Conservation (phyloP, 768 basidiomycete genomes). For the Pisolithus microcarpus region DNA sequence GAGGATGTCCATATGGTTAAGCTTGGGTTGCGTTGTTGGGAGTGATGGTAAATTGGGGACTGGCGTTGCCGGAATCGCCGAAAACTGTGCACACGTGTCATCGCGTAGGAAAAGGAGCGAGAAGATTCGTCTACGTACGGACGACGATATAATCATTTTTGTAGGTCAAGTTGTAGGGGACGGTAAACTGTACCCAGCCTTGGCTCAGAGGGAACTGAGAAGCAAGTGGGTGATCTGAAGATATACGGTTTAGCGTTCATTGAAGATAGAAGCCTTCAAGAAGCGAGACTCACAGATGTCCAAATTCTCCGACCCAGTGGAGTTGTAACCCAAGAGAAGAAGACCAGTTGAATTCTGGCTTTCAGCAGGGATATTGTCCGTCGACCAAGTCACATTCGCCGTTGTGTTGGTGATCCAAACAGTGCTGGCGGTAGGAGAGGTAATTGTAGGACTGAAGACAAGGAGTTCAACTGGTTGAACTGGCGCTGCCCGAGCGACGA, state of each 20-base stretch:
- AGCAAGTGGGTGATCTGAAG: constrained; percentile 52
- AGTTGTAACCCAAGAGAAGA: constrained; percentile 39
- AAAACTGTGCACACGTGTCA: constrained; percentile 36
- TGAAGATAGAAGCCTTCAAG: too few species aligned
- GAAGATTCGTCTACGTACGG: constrained; percentile 36
- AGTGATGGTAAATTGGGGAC: constrained; percentile 51
- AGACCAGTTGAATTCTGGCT: constrained; percentile 30
- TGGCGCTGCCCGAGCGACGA: constrained; percentile 24
- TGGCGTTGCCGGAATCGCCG: constrained; percentile 62
- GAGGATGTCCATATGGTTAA: background rate
- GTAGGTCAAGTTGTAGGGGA: constrained; percentile 39
- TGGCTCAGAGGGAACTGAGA: constrained; percentile 43
- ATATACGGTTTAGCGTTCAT: constrained; percentile 5
- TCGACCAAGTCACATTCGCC: constrained; percentile 40
- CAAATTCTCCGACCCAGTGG: constrained; percentile 39
- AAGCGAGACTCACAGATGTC: constrained; percentile 35
- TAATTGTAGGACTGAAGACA: constrained; percentile 38
- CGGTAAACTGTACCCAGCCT: constrained; percentile 43
- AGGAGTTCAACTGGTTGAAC: constrained; percentile 25
- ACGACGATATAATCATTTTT: constrained; percentile 52
- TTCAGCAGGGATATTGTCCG: constrained; percentile 31
- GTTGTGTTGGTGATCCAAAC: constrained; percentile 33
- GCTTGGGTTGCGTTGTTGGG: background rate
- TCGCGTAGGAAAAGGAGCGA: background rate
- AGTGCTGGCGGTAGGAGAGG: constrained; percentile 23